A percentile compares a stretch with the other conserved stretches of the same genome.
phyloP scores from a whole-genome alignment of 441 rosid genomes.

The Gossypium laxum region DNA sequence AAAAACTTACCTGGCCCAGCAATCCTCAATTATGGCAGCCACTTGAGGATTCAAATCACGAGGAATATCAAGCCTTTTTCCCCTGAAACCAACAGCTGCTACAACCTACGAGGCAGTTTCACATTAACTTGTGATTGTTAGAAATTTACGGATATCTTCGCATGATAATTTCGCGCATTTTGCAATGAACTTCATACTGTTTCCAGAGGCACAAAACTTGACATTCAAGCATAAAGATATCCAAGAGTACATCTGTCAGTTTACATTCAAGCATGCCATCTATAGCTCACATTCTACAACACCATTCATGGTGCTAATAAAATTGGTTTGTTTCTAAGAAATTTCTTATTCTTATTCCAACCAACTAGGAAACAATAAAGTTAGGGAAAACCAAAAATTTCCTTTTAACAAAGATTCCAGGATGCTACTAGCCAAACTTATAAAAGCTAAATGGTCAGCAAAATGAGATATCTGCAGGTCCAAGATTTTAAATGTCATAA shows the following conservation, averaged over 20 bases:
- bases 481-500: neutral
- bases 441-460: neutral
- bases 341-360: neutral
- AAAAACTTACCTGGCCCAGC: slow-evolving; percentile 74
- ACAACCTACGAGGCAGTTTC: slow-evolving; percentile 50
- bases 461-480: neutral
- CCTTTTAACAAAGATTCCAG: neutral
- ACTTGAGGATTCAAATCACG: slow-evolving; percentile 64
- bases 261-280: neutral
- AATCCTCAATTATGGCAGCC: slow-evolving; percentile 73
- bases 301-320: neutral
- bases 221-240: neutral
- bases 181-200: no score
- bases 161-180: neutral
- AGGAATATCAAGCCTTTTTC: slow-evolving; percentile 85
- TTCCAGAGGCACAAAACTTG: no score
- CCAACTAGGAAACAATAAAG: neutral
- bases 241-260: neutral
- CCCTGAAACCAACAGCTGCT: slow-evolving; percentile 89
- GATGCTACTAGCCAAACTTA: neutral
- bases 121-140: neutral
- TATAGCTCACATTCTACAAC: neutral
- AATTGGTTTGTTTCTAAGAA: neutral
- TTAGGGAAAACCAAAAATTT: neutral
- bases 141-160: neutral